phyloP scores from a whole-genome alignment of 139 green algal species.

The Microglena sp. region DNA sequence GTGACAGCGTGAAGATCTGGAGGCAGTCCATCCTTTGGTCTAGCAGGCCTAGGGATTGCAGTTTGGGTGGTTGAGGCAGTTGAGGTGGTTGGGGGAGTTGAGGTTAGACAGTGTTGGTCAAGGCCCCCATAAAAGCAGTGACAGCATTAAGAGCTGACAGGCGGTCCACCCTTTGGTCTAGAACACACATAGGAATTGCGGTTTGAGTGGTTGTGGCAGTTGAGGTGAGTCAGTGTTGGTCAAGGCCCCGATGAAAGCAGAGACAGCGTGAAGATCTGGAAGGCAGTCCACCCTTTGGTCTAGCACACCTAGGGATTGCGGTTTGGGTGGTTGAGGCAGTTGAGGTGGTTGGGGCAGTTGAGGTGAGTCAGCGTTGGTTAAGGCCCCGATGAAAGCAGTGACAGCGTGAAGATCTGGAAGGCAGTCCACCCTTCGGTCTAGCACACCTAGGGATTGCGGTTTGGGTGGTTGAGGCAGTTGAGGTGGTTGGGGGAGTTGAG shows the following conservation, averaged over 20 bases:
- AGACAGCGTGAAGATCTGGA: conserved; percentile 46
- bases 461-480: too few species aligned
- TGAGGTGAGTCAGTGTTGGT: conserved; percentile 59
- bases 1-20: conserved; percentile 51
- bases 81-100: too few species aligned
- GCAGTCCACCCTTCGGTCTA: conserved; percentile 1
- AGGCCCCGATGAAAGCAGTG: conserved; percentile 56
- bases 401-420: conserved; percentile 49
- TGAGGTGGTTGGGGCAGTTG: too few species aligned
- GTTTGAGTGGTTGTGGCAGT: too few species aligned
- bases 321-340: too few species aligned
- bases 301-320: too few species aligned
- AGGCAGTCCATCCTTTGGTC: conserved; percentile 2
- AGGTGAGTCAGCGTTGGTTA: conserved; percentile 68
- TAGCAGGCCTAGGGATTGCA: too few species aligned
- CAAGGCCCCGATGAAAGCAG: conserved; percentile 66
- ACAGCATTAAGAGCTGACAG: conserved; percentile 48
- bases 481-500: too few species aligned
- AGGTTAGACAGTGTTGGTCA: conserved; percentile 65
- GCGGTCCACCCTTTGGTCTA: conserved; percentile 3
- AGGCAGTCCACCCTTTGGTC: conserved; percentile 4
- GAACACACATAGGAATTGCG: too few species aligned
- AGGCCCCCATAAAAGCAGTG: conserved; percentile 56
- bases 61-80: too few species aligned
- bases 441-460: too few species aligned